Base-by-base conservation (phyloP, 176 grass and related monocot genomes). In the Zea luxurians region DNA sequence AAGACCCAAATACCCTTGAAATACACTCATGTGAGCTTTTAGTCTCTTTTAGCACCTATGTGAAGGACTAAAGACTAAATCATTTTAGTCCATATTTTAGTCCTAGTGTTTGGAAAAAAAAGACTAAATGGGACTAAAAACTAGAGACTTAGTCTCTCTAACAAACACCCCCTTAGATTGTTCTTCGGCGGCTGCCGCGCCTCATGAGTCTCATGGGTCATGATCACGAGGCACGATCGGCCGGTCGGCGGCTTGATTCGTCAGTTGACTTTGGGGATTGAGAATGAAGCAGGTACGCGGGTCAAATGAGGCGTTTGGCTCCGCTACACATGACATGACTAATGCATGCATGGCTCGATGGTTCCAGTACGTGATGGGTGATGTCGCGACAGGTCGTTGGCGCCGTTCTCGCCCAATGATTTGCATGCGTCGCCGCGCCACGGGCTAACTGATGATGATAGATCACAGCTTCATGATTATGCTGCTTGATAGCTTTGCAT, bases 401-500 rank as follows among this genome's bases (percentile, higher is more conserved):
- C 85, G 80, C 85, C 85, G 74, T 35, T 83, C 74, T 57, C 60
- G 59, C 55, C 11, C 7, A 83, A 87, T 78, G 49, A 87, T 87
- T 87, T 66, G n/a, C 12, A 5, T 61, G 66, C 68, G 11, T 47
- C 21, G 64, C 72, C 46, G 44, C 45, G 20, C 45, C 68, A 49
- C 45, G 49, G 78, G 42, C 76, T 34, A 8, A 68, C 66, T 27
- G 27, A 27, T 42, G 69, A 73, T 10, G 5, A 78, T 38, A 71
- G 62, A 37, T n/a, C 13, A 43, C 12, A 15, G 13, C 7, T 8
- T 17, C 21, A 77, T 77, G 44, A 77, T 64, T 77, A 44, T 68
- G 17, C n/a, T n/a, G n/a, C n/a, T n/a, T 64, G 6, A 65, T 77
- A n/a, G 15, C 61, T 48, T 50, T 16, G 27, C 45, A 78, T 78